Conservation (phyloP, 345 rosid genomes). For the Camelina laxa region DNA sequence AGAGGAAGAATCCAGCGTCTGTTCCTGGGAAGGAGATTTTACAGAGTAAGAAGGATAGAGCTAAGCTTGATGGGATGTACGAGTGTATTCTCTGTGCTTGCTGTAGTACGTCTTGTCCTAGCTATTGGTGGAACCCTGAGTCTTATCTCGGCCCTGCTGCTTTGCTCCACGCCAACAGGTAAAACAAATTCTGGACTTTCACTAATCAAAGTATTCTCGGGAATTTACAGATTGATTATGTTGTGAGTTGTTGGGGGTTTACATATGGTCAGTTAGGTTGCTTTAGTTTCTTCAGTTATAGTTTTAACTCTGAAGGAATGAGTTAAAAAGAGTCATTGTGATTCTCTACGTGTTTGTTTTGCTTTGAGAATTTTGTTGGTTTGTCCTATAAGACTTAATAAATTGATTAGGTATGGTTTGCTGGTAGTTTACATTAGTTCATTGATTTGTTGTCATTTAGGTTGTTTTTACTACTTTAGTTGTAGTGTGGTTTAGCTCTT, state of each 20-base stretch:
- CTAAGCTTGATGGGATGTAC: constrained; percentile 96
- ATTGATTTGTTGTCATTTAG: neutral
- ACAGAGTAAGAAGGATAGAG: constrained; percentile 90
- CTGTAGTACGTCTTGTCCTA: constrained; percentile 93
- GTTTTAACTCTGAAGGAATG: neutral
- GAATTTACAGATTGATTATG: neutral
- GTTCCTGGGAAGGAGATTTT: constrained; percentile 75
- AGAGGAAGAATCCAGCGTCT: constrained; percentile 78
- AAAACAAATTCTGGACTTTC: neutral
- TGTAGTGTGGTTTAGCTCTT: constrained; percentile 7
- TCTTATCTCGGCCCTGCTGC: constrained; percentile 94
- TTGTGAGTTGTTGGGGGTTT: neutral
- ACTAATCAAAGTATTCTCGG: neutral
- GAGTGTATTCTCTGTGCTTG: constrained; percentile 96
- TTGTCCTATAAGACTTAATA: constrained; percentile 6
- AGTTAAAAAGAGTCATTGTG: neutral
- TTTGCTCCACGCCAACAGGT: constrained; percentile 94
- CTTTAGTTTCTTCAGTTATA: neutral
- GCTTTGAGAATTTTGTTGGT: neutral
- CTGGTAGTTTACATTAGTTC: neutral
- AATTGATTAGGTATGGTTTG: constrained; percentile 8
- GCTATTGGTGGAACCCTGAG: constrained; percentile 99
- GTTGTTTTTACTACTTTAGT: neutral
- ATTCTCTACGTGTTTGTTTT: neutral
- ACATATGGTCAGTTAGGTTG: neutral